Conservation (phyloP, 768 basidiomycete species). For the Pleurotus citrinopileatus region DNA sequence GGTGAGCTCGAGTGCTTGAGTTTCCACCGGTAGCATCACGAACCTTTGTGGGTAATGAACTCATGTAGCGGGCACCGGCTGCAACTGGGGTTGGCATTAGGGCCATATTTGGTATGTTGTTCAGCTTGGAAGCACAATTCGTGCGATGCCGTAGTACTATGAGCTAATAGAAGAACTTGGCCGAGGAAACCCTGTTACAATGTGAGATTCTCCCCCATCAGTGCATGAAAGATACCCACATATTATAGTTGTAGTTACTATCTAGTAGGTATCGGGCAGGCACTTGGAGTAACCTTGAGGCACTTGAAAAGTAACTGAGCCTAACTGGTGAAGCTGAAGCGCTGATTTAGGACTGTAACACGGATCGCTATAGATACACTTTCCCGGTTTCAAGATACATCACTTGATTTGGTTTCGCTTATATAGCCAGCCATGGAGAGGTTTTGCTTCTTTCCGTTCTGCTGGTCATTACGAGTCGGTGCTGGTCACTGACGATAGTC, state of each 20-base stretch:
- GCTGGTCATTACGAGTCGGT: slow-evolving; percentile 28
- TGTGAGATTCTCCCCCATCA: too few relatives aligned
- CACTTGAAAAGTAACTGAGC: too few relatives aligned
- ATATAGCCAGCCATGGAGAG: neutral
- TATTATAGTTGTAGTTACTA: too few relatives aligned
- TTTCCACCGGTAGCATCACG: neutral
- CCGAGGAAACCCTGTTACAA: too few relatives aligned
- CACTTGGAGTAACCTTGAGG: too few relatives aligned
- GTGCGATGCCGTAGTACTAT: neutral
- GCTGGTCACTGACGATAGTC: slow-evolving; percentile 24
- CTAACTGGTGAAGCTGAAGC: neutral
- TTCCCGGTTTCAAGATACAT: neutral
- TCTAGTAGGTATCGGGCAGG: too few relatives aligned
- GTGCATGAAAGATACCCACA: too few relatives aligned
- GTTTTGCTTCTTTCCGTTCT: slow-evolving; percentile 10
- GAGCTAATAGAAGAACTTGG: neutral
- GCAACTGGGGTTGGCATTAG: too few relatives aligned
- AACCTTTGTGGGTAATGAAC: neutral
- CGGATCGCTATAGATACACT: slow-evolving; percentile 7
- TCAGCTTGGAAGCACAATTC: neutral
- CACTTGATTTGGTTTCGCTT: neutral
- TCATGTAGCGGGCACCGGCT: too few relatives aligned
- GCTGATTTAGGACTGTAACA: neutral
- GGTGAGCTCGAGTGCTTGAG: too few relatives aligned
- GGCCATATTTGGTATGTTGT: neutral